Percentiles rank a stretch among this genome's conserved stretches.
Evolutionary conservation across 306 rosid species (phyloP).

Genomic region (Argentina anserina): DNA sequence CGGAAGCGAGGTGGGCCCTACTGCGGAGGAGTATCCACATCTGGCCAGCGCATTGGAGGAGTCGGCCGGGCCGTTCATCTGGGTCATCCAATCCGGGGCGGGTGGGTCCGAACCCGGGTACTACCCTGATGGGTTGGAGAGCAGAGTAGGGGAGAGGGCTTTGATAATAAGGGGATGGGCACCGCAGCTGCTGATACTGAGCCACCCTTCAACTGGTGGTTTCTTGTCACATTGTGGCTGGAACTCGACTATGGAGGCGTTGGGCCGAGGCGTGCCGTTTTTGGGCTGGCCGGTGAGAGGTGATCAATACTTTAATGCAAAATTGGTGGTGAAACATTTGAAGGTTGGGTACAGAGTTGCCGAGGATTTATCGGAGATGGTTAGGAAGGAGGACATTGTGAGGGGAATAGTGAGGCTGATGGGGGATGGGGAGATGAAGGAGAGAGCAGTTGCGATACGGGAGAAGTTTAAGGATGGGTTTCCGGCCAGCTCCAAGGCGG

Average conservation of each 20-base stretch:
- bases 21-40: constrained; percentile 9
- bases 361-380: constrained; percentile 3
- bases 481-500: constrained; percentile 18
- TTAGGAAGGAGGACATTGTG: constrained; percentile 12
- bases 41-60: constrained; percentile 12
- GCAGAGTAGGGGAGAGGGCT: constrained; percentile 9
- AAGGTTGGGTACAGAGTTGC: constrained; percentile 16
- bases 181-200: constrained; percentile 15
- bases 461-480: constrained; percentile 10
- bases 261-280: constrained; percentile 28
- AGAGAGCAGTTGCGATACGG: background rate
- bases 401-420: constrained; percentile 25
- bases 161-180: constrained; percentile 20
- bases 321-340: constrained; percentile 8
- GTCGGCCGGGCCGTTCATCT: constrained; percentile 16
- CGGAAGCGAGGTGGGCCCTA: constrained; percentile 22
- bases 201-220: constrained; percentile 25
- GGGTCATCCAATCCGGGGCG: constrained; percentile 16
- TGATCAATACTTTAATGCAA: constrained; percentile 29
- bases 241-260: constrained; percentile 19
- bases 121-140: constrained; percentile 10
- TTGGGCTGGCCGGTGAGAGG: constrained; percentile 30
- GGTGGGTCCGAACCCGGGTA: background rate
- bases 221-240: constrained; percentile 27
- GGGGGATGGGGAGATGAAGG: constrained; percentile 18